Percentiles rank a stretch among this genome's conserved stretches.
These are phyloP conservation scores for Sanchytrium tribonematis DNA, from an alignment of 371 early-diverging fungal genomes.

Conservation along the genomic window DNA sequence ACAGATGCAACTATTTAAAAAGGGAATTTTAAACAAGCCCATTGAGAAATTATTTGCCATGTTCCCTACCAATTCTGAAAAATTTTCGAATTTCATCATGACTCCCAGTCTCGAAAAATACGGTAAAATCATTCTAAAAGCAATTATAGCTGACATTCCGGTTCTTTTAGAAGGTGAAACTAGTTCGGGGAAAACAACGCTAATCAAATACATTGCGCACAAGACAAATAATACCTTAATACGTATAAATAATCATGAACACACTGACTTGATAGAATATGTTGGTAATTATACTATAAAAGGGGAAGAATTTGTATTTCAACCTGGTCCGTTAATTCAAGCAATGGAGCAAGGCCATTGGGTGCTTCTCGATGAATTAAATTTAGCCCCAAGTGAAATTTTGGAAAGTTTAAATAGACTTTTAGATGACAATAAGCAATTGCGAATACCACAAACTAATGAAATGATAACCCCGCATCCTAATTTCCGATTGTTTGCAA, in stretches of 20 bases:
- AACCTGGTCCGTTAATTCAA: constrained; percentile 83
- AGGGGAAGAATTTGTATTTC: constrained; percentile 52
- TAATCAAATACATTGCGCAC: constrained; percentile 91
- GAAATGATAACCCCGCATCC: constrained; percentile 81
- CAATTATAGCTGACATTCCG: constrained; percentile 75
- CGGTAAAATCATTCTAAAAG: constrained; percentile 11
- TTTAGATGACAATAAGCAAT: constrained; percentile 94
- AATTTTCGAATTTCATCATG: not conserved
- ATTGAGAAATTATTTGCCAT: not conserved
- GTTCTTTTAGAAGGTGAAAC: constrained; percentile 99
- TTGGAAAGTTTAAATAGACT: constrained; percentile 96
- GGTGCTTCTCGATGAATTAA: constrained; percentile 98
- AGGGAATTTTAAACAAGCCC: not conserved
- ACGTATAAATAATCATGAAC: constrained; percentile 99
- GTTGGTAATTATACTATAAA: constrained; percentile 71
- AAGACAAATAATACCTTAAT: constrained; percentile 73
- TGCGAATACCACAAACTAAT: constrained; percentile 86
- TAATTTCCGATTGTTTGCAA: constrained; percentile 96
- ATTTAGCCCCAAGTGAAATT: constrained; percentile 96
- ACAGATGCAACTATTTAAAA: constrained; percentile 6
- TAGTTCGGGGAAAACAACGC: constrained; percentile 95
- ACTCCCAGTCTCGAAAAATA: not conserved
- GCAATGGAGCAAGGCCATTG: constrained; percentile 92
- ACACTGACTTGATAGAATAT: constrained; percentile 97
- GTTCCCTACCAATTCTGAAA: not conserved